Conservation (phyloP, 352 stramenopile genomes). For the Globisporangium acanthophoron region DNA sequence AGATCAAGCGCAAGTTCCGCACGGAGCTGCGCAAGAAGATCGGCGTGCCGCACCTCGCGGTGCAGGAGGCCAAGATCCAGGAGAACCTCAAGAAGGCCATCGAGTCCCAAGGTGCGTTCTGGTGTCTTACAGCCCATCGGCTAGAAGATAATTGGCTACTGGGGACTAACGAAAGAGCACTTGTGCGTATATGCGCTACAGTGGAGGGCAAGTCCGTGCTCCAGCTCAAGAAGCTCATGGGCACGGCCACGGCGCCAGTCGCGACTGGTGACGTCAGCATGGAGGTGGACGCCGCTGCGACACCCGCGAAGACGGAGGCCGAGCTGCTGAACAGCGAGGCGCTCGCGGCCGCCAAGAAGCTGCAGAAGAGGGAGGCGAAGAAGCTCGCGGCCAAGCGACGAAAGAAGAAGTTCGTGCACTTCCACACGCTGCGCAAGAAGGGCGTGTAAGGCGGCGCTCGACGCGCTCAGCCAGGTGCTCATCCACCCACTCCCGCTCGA, state of each 20-base stretch:
- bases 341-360: constrained; percentile 30
- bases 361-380: constrained; percentile 49
- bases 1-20: constrained; percentile 88
- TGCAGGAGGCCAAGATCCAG: constrained; percentile 79
- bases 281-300: constrained; percentile 31
- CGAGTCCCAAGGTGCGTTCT: constrained; percentile 40
- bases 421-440: constrained; percentile 86
- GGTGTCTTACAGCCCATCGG: neutral
- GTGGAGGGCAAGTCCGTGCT: constrained; percentile 46
- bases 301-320: constrained; percentile 36
- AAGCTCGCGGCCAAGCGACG: constrained; percentile 38
- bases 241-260: constrained; percentile 37
- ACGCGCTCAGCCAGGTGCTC: neutral
- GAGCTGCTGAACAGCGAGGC: constrained; percentile 42
- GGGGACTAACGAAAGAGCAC: neutral
- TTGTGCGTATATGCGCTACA: constrained; percentile 2
- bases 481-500: constrained; percentile 1
- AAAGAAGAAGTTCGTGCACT: constrained; percentile 85
- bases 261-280: constrained; percentile 26
- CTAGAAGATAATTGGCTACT: too few species aligned
- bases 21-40: constrained; percentile 81
- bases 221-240: constrained; percentile 73
- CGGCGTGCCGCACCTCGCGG: constrained; percentile 62
- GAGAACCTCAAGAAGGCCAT: constrained; percentile 83
- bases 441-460: constrained; percentile 45